Base-by-base conservation (phyloP, 441 rosid genomes). In the Mallotus japonicus region DNA sequence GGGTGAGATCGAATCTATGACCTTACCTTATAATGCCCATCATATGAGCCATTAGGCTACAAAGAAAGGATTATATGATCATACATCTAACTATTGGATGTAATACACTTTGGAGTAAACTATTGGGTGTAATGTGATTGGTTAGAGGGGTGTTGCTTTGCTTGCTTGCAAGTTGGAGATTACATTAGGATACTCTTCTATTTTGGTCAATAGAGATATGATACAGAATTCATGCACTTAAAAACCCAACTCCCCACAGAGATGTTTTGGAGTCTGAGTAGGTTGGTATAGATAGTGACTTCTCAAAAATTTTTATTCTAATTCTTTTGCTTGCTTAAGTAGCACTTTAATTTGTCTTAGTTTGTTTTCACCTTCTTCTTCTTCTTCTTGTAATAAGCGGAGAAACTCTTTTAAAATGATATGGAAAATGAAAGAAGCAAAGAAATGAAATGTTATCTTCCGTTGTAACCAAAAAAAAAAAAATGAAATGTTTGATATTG, bases 191-290 rank as follows among this genome's bases (percentile, higher is more conserved):
- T n/a, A 62, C 42, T 22, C 8, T 13, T 8, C 17, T 0, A 14
- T 11, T 32, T 2, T 67, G 47, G 70, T 67, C 59, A 67, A 67
- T 14, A 7, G 28, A 19, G 70, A 6, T 7, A 67, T 67, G 59
- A 67, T 67, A 51, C 60, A 16, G 24, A 67, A 51, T 51, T 67
- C 70, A 50, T 67, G 70, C 59, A 67, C 70, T 53, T 50, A 1
- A 64, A 42, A 62, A 6, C 50, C 24, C 24, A 62, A 42, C 68
- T 4, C 68, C 68, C 46, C 42, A 22, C n/a, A 51, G 3, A 51
- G 12, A 67, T 50, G 46, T 44, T 50, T 37, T 50, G 59, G 24
- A 20, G 11, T 34, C 55, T 65, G 55, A 16, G 60, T 65, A 65
- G 58, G 70, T 28, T 13, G 70, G 70, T 49, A 22, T 15, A 50